These are phyloP conservation scores for Setomelanomma holmii DNA, from an alignment of 2,329 filamentous ascomycete species.

Conservation along the genomic window DNA sequence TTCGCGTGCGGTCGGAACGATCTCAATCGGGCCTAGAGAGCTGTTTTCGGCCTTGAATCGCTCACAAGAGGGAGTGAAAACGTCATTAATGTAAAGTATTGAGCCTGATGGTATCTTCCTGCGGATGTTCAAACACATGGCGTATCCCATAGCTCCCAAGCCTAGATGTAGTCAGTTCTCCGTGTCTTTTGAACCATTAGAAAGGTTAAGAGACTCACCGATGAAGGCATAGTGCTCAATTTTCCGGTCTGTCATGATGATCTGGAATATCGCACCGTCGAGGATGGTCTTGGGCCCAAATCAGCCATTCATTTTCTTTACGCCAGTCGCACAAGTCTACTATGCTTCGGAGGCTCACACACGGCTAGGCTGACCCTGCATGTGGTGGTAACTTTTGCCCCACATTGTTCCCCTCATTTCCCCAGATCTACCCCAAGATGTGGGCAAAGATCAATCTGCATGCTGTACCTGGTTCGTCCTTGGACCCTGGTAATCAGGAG, in stretches of 20 bases:
- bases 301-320: no score
- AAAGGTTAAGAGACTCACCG: slow-evolving; percentile 13
- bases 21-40: slow-evolving; percentile 29
- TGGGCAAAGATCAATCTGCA: neutral
- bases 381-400: slow-evolving; percentile 20
- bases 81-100: slow-evolving; percentile 39
- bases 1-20: slow-evolving; percentile 34
- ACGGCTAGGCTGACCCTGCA: slow-evolving; percentile 2
- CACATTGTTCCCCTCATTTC: slow-evolving; percentile 39
- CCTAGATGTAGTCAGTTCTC: slow-evolving; percentile 18
- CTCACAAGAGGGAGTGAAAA: slow-evolving; percentile 30
- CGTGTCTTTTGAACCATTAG: neutral
- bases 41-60: slow-evolving; percentile 30
- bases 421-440: slow-evolving; percentile 26
- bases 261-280: no score
- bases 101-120: slow-evolving; percentile 27
- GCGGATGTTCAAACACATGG: slow-evolving; percentile 42
- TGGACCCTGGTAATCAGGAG: no score
- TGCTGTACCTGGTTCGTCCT: no score
- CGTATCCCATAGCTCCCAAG: slow-evolving; percentile 46
- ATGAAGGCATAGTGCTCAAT: slow-evolving; percentile 38
- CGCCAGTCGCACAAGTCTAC: no score
- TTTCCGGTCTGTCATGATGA: slow-evolving; percentile 33
- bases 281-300: no score
- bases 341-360: no score